Conservation (phyloP, 495 filamentous ascomycete species). For the Apodospora peruviana region DNA sequence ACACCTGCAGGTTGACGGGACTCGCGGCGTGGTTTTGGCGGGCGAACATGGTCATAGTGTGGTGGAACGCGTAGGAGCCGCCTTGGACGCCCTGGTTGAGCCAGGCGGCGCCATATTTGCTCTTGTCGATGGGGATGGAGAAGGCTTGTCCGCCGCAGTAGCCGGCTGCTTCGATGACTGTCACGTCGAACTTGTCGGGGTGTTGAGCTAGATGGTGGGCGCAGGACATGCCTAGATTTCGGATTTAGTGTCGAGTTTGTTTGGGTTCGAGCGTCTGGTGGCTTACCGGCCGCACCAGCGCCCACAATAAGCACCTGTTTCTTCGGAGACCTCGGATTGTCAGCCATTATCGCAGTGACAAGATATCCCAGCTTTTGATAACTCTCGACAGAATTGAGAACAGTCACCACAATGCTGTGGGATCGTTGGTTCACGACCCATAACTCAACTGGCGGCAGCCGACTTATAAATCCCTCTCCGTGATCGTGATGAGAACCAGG, state of each 20-base stretch:
- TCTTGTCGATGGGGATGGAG: constrained; percentile 65
- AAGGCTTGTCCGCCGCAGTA: constrained; percentile 79
- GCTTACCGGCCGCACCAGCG: constrained; percentile 55
- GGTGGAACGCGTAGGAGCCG: constrained; percentile 72
- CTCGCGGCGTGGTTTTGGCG: constrained; percentile 62
- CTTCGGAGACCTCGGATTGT: neutral
- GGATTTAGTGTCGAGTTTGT: too few relatives aligned
- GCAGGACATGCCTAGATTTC: constrained; percentile 54
- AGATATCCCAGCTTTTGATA: neutral
- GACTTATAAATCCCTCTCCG: neutral
- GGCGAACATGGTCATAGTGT: constrained; percentile 74
- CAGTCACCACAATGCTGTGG: too few relatives aligned
- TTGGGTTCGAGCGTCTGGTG: too few relatives aligned
- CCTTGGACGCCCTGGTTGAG: constrained; percentile 85
- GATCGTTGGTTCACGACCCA: neutral
- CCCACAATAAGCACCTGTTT: constrained; percentile 58
- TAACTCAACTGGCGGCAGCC: neutral
- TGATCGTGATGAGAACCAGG: neutral
- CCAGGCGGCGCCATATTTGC: constrained; percentile 64
- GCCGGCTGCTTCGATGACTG: constrained; percentile 60
- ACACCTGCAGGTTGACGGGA: constrained; percentile 69
- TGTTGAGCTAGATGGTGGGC: constrained; percentile 69
- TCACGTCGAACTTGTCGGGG: constrained; percentile 67
- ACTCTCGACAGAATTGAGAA: too few relatives aligned
- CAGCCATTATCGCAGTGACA: neutral